Evolutionary conservation across 441 rosid genomes (phyloP).

Genomic region (Corymbia calophylla): DNA sequence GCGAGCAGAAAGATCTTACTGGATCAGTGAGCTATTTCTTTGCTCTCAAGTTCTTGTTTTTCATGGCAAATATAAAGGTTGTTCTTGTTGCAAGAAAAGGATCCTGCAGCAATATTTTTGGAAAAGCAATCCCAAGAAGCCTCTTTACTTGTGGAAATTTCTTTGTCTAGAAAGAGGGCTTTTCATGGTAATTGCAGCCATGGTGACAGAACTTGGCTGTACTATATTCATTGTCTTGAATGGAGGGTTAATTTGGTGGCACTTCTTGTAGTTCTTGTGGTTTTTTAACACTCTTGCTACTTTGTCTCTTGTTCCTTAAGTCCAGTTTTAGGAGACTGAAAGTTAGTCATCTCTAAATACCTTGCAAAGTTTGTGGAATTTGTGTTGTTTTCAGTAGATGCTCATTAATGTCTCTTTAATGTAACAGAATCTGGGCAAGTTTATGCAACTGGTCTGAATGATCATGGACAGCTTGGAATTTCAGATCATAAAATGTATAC

Average conservation of each 20-base stretch:
- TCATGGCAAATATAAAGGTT: background rate
- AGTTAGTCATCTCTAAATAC: background rate
- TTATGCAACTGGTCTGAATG: constrained; percentile 91
- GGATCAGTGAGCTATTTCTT: background rate
- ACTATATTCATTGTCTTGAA: background rate
- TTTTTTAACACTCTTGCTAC: background rate
- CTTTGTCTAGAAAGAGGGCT: background rate
- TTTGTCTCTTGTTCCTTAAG: background rate
- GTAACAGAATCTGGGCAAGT: constrained; percentile 68
- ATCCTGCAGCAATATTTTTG: background rate
- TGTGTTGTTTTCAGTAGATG: background rate
- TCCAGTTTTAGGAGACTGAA: background rate
- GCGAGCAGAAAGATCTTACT: background rate
- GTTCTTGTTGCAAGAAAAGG: background rate
- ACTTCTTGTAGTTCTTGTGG: background rate
- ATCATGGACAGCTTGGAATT: constrained; percentile 79
- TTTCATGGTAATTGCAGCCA: background rate
- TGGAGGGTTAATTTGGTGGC: background rate
- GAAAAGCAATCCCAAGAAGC: background rate
- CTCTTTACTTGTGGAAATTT: background rate
- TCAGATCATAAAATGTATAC: constrained; percentile 33
- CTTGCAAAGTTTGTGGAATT: background rate
- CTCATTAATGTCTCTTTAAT: constrained; percentile 16
- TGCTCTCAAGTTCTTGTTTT: background rate
- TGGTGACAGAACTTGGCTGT: background rate